Conservation (phyloP, 768 basidiomycete species). For the Tylopilus sp. region DNA sequence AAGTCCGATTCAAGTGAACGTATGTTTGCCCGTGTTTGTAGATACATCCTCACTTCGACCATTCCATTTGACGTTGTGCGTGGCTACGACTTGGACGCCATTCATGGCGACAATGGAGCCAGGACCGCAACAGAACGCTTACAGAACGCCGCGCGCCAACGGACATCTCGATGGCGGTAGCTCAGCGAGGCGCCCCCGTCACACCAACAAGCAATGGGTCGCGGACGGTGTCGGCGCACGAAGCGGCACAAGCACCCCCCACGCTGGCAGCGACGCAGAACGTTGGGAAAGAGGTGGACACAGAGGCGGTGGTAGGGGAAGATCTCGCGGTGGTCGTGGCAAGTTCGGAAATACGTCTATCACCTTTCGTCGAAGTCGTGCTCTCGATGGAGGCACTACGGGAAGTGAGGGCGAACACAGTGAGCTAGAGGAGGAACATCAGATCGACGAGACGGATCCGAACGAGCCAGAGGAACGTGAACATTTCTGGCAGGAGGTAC, state of each 20-base stretch:
- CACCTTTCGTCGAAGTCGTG: constrained; percentile 29
- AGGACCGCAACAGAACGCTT: constrained; percentile 17
- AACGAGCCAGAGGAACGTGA: constrained; percentile 64
- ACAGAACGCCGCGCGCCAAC: constrained; percentile 21
- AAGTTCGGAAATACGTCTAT: constrained; percentile 43
- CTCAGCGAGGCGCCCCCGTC: constrained; percentile 29
- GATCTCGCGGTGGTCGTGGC: constrained; percentile 35
- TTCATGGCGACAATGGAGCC: constrained; percentile 27
- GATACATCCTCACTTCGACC: neutral
- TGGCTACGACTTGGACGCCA: constrained; percentile 7
- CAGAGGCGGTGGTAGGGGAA: constrained; percentile 48
- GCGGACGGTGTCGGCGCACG: constrained; percentile 37
- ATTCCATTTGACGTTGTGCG: neutral
- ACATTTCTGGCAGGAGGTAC: constrained; percentile 68
- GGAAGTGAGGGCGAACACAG: constrained; percentile 35
- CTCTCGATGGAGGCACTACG: constrained; percentile 28
- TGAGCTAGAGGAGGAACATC: constrained; percentile 32
- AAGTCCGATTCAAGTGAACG: too few relatives aligned
- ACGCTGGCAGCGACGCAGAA: constrained; percentile 43
- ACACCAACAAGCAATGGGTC: constrained; percentile 62
- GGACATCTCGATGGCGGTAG: constrained; percentile 20
- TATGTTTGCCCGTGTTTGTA: neutral
- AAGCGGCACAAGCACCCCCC: constrained; percentile 34
- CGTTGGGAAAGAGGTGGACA: constrained; percentile 63
- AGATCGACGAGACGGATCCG: constrained; percentile 36